These are phyloP conservation scores for Chrysochromulina parva DNA, from an alignment of 78 protist genomes.

Conservation along the genomic window DNA sequence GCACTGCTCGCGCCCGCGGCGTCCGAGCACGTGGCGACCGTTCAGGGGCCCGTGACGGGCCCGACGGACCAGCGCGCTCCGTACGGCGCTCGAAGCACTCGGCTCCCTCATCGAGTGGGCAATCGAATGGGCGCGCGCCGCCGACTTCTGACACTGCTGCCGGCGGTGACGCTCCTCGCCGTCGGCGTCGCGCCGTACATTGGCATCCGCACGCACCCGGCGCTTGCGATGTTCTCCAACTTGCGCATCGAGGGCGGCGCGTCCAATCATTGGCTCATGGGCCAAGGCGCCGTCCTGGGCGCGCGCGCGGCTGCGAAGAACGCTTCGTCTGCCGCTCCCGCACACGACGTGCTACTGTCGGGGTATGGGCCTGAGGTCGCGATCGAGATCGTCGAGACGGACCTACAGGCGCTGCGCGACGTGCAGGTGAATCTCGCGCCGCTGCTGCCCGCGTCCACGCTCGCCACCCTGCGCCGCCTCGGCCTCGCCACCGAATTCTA, in stretches of 20 bases:
- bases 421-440: neutral
- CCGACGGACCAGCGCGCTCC: too few relatives aligned
- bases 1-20: neutral
- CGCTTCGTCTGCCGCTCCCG: neutral
- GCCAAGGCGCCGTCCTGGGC: too few relatives aligned
- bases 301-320: neutral
- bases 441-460: neutral
- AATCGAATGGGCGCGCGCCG: too few relatives aligned
- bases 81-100: too few relatives aligned
- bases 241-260: neutral
- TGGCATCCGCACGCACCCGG: neutral
- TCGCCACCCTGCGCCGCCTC: neutral
- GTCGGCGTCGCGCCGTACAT: neutral
- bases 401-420: neutral
- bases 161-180: neutral
- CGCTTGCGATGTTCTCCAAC: slow-evolving; percentile 3
- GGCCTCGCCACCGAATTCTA: neutral
- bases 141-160: neutral
- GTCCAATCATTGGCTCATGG: neutral
- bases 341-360: neutral
- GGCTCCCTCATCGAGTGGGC: too few relatives aligned
- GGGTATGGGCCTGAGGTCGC: neutral
- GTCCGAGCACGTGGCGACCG: too few relatives aligned
- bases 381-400: neutral
- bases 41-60: too few relatives aligned